Conservation (phyloP, 2,329 filamentous ascomycete genomes). For the Colletotrichum graminicola region DNA sequence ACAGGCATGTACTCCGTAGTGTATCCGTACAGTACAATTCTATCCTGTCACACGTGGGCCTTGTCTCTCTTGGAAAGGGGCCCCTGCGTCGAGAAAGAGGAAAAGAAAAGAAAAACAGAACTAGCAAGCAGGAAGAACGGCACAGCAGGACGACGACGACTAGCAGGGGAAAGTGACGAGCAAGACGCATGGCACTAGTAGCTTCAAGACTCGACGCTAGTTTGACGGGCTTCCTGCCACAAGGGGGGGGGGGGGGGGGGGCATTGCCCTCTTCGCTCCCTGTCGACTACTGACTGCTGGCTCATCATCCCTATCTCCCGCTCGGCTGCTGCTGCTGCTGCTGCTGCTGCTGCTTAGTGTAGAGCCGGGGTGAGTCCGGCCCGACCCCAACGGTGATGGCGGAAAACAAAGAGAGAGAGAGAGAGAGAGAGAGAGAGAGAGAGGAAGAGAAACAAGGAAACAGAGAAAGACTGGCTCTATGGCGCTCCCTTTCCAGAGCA, state of each 20-base stretch:
- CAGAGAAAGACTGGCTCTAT: background rate
- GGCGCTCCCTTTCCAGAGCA: background rate
- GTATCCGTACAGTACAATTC: no score
- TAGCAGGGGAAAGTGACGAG: background rate
- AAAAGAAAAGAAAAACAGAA: background rate
- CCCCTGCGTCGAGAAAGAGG: slow-evolving; percentile 15
- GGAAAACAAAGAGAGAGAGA: background rate
- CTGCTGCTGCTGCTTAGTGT: background rate
- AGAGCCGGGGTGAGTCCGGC: background rate
- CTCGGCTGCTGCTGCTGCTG: background rate
- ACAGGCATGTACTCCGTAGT: no score
- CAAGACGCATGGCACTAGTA: slow-evolving; percentile 3
- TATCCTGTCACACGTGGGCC: background rate
- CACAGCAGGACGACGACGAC: background rate
- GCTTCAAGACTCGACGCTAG: slow-evolving; percentile 2
- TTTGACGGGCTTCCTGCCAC: background rate
- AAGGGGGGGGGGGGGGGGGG: background rate
- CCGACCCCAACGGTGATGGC: slow-evolving; percentile 11
- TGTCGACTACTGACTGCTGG: background rate
- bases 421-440: background rate
- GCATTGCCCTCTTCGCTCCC: background rate
- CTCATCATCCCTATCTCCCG: background rate
- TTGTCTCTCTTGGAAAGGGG: background rate
- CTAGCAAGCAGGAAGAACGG: background rate
- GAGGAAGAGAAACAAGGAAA: background rate